Base-by-base conservation (phyloP, 2,329 filamentous ascomycete genomes). In the Aphanoascus verrucosus region DNA sequence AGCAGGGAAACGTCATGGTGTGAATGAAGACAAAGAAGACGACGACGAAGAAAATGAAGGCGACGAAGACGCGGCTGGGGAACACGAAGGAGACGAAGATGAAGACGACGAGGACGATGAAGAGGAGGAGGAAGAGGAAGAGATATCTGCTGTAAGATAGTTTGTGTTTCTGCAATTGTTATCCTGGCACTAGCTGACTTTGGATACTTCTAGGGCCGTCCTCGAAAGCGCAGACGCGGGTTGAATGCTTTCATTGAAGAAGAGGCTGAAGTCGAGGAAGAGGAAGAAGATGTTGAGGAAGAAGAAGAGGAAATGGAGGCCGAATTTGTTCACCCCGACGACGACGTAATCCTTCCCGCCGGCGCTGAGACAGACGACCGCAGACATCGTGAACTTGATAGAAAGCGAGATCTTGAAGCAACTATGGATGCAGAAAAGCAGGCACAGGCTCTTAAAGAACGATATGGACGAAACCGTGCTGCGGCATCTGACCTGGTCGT, bases 221-320 rank as follows among this genome's bases (percentile, higher is more conserved):
- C 87, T 54, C 81, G 85, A 62, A 97, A 97, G 71, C 86, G 90
- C 55, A 72, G 77, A 65, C 84, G 81, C 59, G 79, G 80, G 59
- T 82, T 88, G 58, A 87, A 88, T 62, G 84, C 85, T 64, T 96
- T 96, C 81, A 83, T 98, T 72, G 93, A 98, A 82, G 88, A 91
- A 64, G 93, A 98, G 77, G 93, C 93, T 68, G 93, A 96, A 72
- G 93, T 98, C 61, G 93, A 97, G 65, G 93, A 86, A 55, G 83
- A 94, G 59, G 89, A 94, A 62, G 89, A 95, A 62, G 86, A 88
- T 60, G 84, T 80, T 60, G 86, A 87, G 57, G 88, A 94, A 59
- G 88, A 94, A 49, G 91, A 96, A 61, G 88, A 94, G 61, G 89
- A 94, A 52, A 82, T 87, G 55, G 84, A 89, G 61, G 88, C 78